phyloP scores from a whole-genome alignment of 352 stramenopile species.

The Thraustochytrium sp. region DNA sequence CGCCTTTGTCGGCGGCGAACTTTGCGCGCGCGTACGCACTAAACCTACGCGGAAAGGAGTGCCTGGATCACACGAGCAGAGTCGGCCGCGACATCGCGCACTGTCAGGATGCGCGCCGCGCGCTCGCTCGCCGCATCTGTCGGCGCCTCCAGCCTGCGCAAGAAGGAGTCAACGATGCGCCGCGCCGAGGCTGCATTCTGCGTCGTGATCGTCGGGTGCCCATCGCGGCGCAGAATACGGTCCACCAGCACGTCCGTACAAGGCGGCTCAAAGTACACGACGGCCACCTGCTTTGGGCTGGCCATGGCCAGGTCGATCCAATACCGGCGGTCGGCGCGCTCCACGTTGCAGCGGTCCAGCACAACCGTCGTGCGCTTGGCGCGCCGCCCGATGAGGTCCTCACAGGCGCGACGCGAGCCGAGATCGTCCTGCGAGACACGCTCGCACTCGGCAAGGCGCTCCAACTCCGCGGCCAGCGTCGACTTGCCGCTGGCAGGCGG shows the following conservation, averaged over 20 bases:
- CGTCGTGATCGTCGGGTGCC: constrained; percentile 15
- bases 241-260: not conserved
- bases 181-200: not conserved
- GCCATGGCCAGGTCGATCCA: constrained; percentile 22
- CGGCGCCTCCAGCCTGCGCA: not conserved
- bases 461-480: not conserved
- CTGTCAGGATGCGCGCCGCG: too few relatives aligned
- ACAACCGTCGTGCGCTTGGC: not conserved
- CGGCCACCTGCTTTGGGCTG: not conserved
- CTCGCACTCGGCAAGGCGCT: not conserved
- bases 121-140: too few relatives aligned
- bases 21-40: too few relatives aligned
- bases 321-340: not conserved
- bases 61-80: too few relatives aligned
- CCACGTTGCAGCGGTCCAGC: constrained; percentile 28
- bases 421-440: constrained; percentile 9
- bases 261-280: not conserved
- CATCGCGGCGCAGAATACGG: not conserved
- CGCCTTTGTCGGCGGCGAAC: too few relatives aligned
- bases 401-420: not conserved
- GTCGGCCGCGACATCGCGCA: too few relatives aligned
- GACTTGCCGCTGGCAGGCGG: not conserved
- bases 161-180: not conserved
- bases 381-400: not conserved
- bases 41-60: too few relatives aligned